phyloP scores from a whole-genome alignment of 1,284 basidiomycete species.

The Ceratobasidium sp. region DNA sequence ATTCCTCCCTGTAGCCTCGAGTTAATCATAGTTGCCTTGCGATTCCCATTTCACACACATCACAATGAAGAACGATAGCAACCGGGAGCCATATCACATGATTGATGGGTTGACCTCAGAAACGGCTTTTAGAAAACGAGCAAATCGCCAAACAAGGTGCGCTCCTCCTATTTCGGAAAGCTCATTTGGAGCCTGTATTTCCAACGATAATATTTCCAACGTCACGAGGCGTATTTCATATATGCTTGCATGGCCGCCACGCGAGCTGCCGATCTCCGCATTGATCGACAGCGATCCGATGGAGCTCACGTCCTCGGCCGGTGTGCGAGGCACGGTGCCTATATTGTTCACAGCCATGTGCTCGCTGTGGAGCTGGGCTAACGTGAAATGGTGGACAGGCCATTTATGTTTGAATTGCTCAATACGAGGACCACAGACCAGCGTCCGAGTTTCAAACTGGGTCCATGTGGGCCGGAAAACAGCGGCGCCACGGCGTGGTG shows the following conservation, averaged over 20 bases:
- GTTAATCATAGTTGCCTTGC: conserved; percentile 1
- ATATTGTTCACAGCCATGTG: conserved; percentile 12
- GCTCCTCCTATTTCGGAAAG: background rate
- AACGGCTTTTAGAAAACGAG: background rate
- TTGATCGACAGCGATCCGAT: background rate
- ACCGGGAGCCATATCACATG: conserved; percentile 7
- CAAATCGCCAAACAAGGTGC: background rate
- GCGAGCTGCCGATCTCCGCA: background rate
- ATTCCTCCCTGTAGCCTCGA: background rate
- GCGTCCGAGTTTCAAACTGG: background rate
- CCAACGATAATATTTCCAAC: conserved; percentile 3
- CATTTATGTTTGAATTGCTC: background rate
- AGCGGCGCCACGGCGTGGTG: background rate
- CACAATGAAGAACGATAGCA: conserved; percentile 13
- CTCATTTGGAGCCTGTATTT: background rate
- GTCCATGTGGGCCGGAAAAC: background rate
- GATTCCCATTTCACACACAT: conserved; percentile 3
- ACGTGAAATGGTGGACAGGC: conserved; percentile 2
- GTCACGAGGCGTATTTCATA: conserved; percentile 2
- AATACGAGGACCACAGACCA: background rate
- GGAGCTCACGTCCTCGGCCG: background rate
- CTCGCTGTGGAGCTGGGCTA: background rate
- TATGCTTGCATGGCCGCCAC: background rate
- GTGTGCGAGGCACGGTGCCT: background rate
- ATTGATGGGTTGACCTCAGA: background rate